Evolutionary conservation across 2,329 filamentous ascomycete genomes (phyloP), one percentile per base, ranked within the genome.

Genomic region (Dothiorella sarmentorum): DNA sequence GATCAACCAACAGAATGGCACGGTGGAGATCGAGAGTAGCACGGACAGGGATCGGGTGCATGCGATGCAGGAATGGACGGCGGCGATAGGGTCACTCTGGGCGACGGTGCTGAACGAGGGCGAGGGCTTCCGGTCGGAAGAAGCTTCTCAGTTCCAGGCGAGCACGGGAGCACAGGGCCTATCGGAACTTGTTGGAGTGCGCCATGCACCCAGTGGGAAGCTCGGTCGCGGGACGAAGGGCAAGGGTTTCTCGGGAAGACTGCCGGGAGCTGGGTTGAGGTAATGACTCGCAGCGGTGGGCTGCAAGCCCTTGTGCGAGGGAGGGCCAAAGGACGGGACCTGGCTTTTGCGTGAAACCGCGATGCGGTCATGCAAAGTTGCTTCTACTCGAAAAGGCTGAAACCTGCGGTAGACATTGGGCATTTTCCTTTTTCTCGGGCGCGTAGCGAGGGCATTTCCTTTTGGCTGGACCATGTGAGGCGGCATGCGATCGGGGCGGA

Each of bases 1-100:
- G 73, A 93, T 99, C 68, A 89, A 99, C 75, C 90, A 97, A 76
- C 86, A 91, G 73, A 82, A 84, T 60, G 91, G 93, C 45, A 89
- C 86, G 0, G 86, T 99, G 20, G 85, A 91, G 73, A 90, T 97
- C 61, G 85, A 87, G 61, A 88, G 85, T 60, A 79, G 82, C 57
- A 86, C 82, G 44, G 91, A 96, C 74, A 82, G 82, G 44, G 87
- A 89, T 69, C 88, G 91, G 62, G 80, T 91, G 61, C 78, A 81
- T 59, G 88, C 91, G 31, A 82, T 97, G 68, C 78, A 85, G 63
- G 81, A 85, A 63, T 91, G 94, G 82, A 87, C 85, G 7, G 77
- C 76, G 4, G 86, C 90, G 3, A 83, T 97, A 61, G 80, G 82
- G 5, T 79, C 79, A 4, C 76, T 97, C 55, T 93, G 87, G 75